Conservation (phyloP, 495 filamentous ascomycete species). For the Neurospora sp. region DNA sequence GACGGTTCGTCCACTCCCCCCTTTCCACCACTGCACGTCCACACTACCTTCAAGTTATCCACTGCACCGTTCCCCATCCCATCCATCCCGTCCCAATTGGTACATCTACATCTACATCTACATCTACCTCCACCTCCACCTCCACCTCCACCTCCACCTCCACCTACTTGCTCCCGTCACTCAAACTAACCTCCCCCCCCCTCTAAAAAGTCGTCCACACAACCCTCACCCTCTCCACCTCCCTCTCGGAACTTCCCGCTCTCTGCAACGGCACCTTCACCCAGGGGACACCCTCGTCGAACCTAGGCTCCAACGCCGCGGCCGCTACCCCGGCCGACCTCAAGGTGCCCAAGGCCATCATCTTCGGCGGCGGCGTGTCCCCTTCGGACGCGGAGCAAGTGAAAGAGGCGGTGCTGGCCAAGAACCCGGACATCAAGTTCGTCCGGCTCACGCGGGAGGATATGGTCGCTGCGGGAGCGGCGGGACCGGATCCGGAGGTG, state of each 20-base stretch:
- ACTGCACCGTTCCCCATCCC: too few relatives aligned
- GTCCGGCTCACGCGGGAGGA: conserved; percentile 15
- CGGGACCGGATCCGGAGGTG: conserved; percentile 12
- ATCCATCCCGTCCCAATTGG: too few relatives aligned
- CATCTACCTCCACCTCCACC: too few relatives aligned
- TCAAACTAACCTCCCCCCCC: too few relatives aligned
- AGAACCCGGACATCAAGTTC: conserved; percentile 5
- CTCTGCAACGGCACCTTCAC: conserved; percentile 11
- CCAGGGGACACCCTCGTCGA: not conserved
- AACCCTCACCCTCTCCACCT: conserved; percentile 8
- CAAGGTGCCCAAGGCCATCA: conserved; percentile 15
- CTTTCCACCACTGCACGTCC: too few relatives aligned
- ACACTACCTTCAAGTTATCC: too few relatives aligned
- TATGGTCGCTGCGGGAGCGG: conserved; percentile 10
- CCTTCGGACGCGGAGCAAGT: conserved; percentile 11
- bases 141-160: too few relatives aligned
- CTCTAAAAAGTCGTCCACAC: conserved; percentile 25
- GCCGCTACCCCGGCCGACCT: not conserved
- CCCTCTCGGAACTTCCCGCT: conserved; percentile 14
- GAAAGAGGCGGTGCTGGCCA: conserved; percentile 7
- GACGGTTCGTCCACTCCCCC: conserved; percentile 9
- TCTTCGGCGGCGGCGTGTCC: conserved; percentile 19
- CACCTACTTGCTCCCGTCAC: too few relatives aligned
- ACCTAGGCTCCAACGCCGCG: conserved; percentile 17
- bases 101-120: too few relatives aligned